phyloP scores from a whole-genome alignment of 2,329 filamentous ascomycete genomes.

The Colletotrichum orbiculare region DNA sequence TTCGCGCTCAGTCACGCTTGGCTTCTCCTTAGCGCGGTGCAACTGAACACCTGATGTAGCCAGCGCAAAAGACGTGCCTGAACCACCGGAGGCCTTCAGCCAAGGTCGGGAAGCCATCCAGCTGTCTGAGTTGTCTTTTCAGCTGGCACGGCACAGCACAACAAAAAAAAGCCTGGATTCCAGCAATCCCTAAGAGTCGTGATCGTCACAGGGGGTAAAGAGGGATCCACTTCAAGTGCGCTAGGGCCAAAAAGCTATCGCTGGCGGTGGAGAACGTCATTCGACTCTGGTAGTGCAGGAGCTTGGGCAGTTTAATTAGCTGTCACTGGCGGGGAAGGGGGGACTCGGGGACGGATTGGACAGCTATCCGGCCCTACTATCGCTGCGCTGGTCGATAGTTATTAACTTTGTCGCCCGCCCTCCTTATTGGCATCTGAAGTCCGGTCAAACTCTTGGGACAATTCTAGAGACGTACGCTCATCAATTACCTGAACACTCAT shows the following conservation, averaged over 20 bases:
- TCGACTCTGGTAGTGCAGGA: conserved; percentile 28
- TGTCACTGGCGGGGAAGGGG: conserved; percentile 31
- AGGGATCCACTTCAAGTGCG: background rate
- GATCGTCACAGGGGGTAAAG: conserved; percentile 34
- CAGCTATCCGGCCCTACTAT: conserved; percentile 1
- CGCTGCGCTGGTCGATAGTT: background rate
- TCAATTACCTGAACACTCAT: no score
- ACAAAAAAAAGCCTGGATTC: conserved; percentile 17
- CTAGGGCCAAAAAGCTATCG: conserved; percentile 25
- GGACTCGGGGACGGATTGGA: conserved; percentile 3
- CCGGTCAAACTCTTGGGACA: no score
- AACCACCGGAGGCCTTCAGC: background rate
- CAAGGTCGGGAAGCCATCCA: background rate
- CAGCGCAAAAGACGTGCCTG: conserved; percentile 8
- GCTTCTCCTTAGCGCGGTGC: conserved; percentile 13
- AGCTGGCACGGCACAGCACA: conserved; percentile 10
- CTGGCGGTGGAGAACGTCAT: conserved; percentile 36
- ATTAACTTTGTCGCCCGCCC: conserved; percentile 13
- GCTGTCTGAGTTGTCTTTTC: background rate
- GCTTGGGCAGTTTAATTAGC: conserved; percentile 33
- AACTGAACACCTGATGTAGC: conserved; percentile 17
- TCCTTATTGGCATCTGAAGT: background rate
- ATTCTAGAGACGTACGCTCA: no score
- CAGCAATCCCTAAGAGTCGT: conserved; percentile 4
- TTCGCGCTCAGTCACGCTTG: conserved; percentile 5